Conservation (phyloP, 768 basidiomycete genomes). For the Cystoderma amianthinum region DNA sequence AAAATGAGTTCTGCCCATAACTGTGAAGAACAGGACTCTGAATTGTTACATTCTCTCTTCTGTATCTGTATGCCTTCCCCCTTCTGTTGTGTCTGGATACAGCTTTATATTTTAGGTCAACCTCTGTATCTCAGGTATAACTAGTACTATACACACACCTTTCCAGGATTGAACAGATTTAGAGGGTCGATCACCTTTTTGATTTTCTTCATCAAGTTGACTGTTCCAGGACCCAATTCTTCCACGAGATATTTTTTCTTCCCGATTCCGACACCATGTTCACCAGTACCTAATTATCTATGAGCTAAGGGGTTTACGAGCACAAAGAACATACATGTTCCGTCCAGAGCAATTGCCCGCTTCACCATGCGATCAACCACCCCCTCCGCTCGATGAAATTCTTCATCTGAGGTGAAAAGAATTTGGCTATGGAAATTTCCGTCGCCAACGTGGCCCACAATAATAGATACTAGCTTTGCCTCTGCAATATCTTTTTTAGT, state of each 20-base stretch:
- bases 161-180: conserved; percentile 79
- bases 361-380: conserved; percentile 57
- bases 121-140: no score
- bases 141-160: conserved; percentile 46
- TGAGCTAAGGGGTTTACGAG: conserved; percentile 1
- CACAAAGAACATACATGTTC: conserved; percentile 47
- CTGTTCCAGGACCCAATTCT: conserved; percentile 79
- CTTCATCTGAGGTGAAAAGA: conserved; percentile 52
- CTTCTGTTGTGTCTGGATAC: no score
- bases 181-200: conserved; percentile 72
- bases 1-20: no score
- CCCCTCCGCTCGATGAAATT: conserved; percentile 30
- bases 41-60: no score
- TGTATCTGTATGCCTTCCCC: no score
- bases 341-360: conserved; percentile 64
- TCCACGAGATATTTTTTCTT: conserved; percentile 76
- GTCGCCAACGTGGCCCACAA: conserved; percentile 77
- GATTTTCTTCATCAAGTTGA: conserved; percentile 77
- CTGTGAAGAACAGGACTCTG: no score
- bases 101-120: no score
- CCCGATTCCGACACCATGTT: conserved; percentile 85
- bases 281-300: conserved; percentile 55
- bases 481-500: conserved; percentile 64
- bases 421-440: conserved; percentile 48
- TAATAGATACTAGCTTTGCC: conserved; percentile 50